Conservation (phyloP, 768 basidiomycete species). For the Mycena floridula region DNA sequence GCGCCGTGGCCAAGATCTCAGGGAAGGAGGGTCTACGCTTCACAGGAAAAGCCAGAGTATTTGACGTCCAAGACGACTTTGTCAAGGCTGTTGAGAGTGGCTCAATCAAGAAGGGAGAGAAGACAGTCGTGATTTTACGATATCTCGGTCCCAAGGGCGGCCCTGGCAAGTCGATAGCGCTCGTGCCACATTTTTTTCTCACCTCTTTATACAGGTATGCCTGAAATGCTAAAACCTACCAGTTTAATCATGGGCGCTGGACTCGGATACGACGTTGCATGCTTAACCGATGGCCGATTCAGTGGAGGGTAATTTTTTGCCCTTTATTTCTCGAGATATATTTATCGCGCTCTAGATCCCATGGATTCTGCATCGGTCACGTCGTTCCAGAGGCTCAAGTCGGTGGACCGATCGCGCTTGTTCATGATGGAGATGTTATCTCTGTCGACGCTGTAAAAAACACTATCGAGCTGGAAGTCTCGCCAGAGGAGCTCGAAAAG, state of each 20-base stretch:
- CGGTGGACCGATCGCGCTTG: conserved; percentile 47
- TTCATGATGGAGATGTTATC: conserved; percentile 22
- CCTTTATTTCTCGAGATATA: neutral
- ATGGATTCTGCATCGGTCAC: conserved; percentile 96
- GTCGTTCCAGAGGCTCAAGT: conserved; percentile 95
- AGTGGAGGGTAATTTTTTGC: conserved; percentile 78
- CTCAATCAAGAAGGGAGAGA: conserved; percentile 89
- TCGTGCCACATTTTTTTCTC: conserved; percentile 5
- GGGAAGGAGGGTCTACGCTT: conserved; percentile 92
- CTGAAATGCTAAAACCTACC: conserved; percentile 98
- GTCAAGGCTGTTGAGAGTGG: conserved; percentile 83
- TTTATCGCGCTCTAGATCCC: conserved; percentile 52
- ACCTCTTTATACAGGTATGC: conserved; percentile 66
- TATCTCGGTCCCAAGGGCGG: conserved; percentile 98
- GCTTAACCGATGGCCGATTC: conserved; percentile 96
- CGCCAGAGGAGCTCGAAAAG: conserved; percentile 71
- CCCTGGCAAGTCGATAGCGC: conserved; percentile 57
- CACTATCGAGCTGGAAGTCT: conserved; percentile 70
- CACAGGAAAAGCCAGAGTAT: conserved; percentile 87
- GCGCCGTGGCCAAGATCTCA: conserved; percentile 95
- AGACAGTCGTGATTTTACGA: conserved; percentile 91
- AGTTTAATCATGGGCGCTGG: conserved; percentile 99
- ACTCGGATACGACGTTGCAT: conserved; percentile 91
- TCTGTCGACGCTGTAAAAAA: conserved; percentile 73
- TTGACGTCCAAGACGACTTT: conserved; percentile 88